These are phyloP conservation scores for Neurospora sp. DNA, from an alignment of 495 filamentous ascomycete genomes.

Conservation along the genomic window DNA sequence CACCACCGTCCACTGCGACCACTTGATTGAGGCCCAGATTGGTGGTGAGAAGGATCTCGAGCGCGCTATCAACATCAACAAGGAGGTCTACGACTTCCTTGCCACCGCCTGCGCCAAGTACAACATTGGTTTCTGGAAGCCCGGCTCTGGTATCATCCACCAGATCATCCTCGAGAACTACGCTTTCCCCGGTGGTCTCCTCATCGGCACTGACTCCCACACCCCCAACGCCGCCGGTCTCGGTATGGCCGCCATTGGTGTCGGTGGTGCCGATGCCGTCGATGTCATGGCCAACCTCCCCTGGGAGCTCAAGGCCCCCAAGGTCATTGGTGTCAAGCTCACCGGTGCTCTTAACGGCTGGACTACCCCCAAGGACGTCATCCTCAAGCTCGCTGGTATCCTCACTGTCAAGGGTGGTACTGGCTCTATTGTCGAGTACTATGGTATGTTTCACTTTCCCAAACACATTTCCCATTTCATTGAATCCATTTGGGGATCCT, in stretches of 20 bases:
- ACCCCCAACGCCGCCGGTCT: constrained; percentile 98
- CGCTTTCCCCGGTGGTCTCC: constrained; percentile 89
- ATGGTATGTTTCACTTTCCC: constrained; percentile 46
- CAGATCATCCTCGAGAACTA: constrained; percentile 99
- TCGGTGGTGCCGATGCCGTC: constrained; percentile 97
- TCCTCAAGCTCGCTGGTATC: constrained; percentile 95
- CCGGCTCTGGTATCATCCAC: constrained; percentile 98
- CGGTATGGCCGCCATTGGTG: constrained; percentile 92
- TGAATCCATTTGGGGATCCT: not conserved
- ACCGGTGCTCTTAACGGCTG: constrained; percentile 87
- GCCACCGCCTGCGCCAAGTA: constrained; percentile 93
- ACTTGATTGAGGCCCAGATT: constrained; percentile 96
- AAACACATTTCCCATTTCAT: constrained; percentile 7
- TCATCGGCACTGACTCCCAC: constrained; percentile 98
- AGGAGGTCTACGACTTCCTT: constrained; percentile 99
- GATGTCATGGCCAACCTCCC: constrained; percentile 98
- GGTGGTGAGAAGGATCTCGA: constrained; percentile 92
- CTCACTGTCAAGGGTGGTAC: constrained; percentile 98
- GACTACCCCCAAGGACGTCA: constrained; percentile 95
- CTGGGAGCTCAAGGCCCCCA: constrained; percentile 97
- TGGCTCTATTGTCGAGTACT: constrained; percentile 93
- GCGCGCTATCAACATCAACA: constrained; percentile 88
- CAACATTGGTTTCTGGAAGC: constrained; percentile 99
- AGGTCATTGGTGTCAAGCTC: constrained; percentile 91
- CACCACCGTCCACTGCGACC: constrained; percentile 96